A percentile compares a stretch with the other conserved stretches of the same genome.
These are phyloP conservation scores for Cryptosporidium meleagridis DNA, from an alignment of 169 alveolate genomes.

Conservation along the genomic window DNA sequence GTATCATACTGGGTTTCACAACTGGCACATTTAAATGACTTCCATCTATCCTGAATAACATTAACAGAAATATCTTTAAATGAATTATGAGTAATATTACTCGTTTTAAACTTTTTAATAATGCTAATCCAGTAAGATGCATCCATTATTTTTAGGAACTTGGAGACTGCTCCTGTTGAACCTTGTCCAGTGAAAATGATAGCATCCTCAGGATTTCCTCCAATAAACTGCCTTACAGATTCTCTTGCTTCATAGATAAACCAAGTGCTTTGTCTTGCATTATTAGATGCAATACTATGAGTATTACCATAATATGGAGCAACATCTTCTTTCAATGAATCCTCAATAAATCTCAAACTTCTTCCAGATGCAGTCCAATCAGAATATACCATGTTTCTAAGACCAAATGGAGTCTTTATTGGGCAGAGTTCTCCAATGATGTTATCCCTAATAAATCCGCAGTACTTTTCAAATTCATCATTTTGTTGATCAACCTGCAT, in stretches of 20 bases:
- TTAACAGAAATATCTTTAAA: constrained; percentile 71
- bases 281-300: constrained; percentile 86
- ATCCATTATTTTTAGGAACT: constrained; percentile 80
- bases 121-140: constrained; percentile 72
- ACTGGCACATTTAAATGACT: constrained; percentile 74
- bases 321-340: constrained; percentile 82
- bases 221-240: constrained; percentile 83
- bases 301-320: constrained; percentile 89
- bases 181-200: constrained; percentile 85
- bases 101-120: constrained; percentile 28
- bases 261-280: constrained; percentile 87
- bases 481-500: neutral
- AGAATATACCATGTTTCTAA: constrained; percentile 83
- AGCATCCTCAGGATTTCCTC: constrained; percentile 84
- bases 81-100: neutral
- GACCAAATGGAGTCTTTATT: constrained; percentile 87
- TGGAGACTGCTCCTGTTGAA: constrained; percentile 83
- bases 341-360: constrained; percentile 85
- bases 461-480: constrained; percentile 40
- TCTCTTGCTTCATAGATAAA: constrained; percentile 88
- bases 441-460: constrained; percentile 37
- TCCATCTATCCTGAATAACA: constrained; percentile 76
- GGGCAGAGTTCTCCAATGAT: constrained; percentile 54
- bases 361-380: constrained; percentile 92
- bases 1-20: constrained; percentile 75